Percentiles rank a stretch among this genome's conserved stretches.
phyloP scores from a whole-genome alignment of 2,329 filamentous ascomycete genomes.

The Xylariaceae sp. region DNA sequence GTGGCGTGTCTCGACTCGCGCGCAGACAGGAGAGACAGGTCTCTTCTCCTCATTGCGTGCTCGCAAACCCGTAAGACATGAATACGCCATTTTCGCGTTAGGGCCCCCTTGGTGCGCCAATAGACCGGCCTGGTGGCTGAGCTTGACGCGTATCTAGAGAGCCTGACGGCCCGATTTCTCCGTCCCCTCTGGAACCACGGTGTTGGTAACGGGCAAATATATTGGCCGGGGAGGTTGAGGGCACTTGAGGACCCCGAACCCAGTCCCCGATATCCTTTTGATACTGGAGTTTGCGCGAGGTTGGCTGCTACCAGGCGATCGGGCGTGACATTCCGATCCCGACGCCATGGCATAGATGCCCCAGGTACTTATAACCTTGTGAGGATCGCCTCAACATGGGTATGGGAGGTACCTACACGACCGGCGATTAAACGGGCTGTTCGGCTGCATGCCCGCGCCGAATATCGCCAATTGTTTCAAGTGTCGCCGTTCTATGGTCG shows the following conservation, averaged over 20 bases:
- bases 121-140: constrained; percentile 2
- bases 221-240: not conserved
- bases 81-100: not conserved
- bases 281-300: not conserved
- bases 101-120: constrained; percentile 1
- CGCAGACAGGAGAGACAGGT: not conserved
- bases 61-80: constrained; percentile 5
- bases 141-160: not conserved
- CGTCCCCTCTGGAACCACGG: constrained; percentile 5
- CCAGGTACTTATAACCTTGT: not conserved
- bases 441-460: too few species aligned
- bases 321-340: constrained; percentile 15
- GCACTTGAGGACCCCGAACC: not conserved
- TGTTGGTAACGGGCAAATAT: not conserved
- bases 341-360: not conserved
- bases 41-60: not conserved
- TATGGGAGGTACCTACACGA: not conserved
- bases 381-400: not conserved
- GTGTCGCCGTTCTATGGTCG: not conserved
- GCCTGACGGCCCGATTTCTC: constrained; percentile 14
- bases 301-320: not conserved
- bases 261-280: not conserved
- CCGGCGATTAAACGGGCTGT: not conserved
- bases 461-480: constrained; percentile 8
- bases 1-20: not conserved